These are phyloP conservation scores for Tricholoma sp. DNA, from an alignment of 768 basidiomycete genomes.

Conservation along the genomic window DNA sequence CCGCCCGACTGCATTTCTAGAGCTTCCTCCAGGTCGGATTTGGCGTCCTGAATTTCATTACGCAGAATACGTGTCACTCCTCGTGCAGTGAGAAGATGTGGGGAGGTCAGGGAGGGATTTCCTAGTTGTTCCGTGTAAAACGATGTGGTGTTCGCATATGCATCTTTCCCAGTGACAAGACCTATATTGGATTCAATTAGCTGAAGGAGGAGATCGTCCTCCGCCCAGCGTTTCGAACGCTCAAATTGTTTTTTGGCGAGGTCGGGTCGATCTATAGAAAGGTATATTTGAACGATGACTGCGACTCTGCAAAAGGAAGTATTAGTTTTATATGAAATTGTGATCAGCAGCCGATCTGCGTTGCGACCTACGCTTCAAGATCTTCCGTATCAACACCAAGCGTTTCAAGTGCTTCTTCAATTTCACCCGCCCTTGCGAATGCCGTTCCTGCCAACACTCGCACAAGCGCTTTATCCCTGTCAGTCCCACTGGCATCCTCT, in stretches of 20 bases:
- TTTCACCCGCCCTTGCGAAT: conserved; percentile 76
- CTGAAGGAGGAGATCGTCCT: conserved; percentile 87
- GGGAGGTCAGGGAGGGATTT: conserved; percentile 72
- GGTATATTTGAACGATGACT: conserved; percentile 78
- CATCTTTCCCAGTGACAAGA: conserved; percentile 69
- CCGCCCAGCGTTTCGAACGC: conserved; percentile 78
- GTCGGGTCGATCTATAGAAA: conserved; percentile 85
- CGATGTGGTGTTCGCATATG: conserved; percentile 46
- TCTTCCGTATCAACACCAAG: conserved; percentile 72
- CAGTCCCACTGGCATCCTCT: conserved; percentile 63
- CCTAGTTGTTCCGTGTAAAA: conserved; percentile 84
- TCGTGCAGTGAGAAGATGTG: conserved; percentile 72
- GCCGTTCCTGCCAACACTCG: conserved; percentile 83
- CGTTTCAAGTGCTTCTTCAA: conserved; percentile 91
- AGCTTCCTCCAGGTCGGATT: conserved; percentile 77
- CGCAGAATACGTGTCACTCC: conserved; percentile 76
- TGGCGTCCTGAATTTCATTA: conserved; percentile 70
- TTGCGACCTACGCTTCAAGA: conserved; percentile 76
- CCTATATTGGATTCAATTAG: conserved; percentile 83
- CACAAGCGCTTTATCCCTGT: conserved; percentile 68
- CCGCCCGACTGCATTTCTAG: conserved; percentile 53
- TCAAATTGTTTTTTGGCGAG: conserved; percentile 85
- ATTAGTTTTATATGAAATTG: neutral
- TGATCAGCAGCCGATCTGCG: neutral
- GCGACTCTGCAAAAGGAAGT: conserved; percentile 52